These are phyloP conservation scores for Arabidopsis suecica DNA, from an alignment of 345 rosid species.

Conservation along the genomic window DNA sequence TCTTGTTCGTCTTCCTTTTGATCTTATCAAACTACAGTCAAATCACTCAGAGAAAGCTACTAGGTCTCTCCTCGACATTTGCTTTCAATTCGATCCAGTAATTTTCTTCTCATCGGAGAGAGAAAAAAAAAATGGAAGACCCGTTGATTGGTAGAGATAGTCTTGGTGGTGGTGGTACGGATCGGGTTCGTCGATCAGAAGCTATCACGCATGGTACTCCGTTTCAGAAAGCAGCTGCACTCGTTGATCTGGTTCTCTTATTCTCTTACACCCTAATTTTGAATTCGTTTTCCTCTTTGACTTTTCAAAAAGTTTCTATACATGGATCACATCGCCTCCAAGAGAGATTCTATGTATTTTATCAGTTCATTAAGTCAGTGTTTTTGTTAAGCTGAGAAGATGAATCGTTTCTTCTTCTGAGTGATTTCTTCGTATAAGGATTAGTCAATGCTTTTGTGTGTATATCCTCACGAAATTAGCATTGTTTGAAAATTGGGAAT, in stretches of 20 bases:
- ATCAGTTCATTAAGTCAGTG: neutral
- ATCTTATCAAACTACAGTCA: constrained; percentile 9
- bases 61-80: neutral
- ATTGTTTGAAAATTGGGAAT: constrained; percentile 14
- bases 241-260: constrained; percentile 82
- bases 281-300: neutral
- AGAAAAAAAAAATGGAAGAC: constrained; percentile 48
- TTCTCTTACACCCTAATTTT: neutral
- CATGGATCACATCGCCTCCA: neutral
- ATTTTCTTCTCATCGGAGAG: constrained; percentile 2
- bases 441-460: neutral
- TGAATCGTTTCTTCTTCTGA: neutral
- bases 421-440: neutral
- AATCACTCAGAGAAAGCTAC: constrained; percentile 20
- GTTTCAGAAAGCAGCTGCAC: constrained; percentile 94
- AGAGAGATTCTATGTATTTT: neutral
- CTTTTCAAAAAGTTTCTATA: neutral
- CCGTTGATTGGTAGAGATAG: constrained; percentile 60
- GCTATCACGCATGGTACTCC: constrained; percentile 82
- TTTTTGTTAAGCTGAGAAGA: neutral
- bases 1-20: neutral
- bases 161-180: constrained; percentile 48
- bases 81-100: constrained; percentile 20
- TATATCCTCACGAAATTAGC: neutral
- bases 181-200: constrained; percentile 62